Base-by-base conservation (phyloP, 352 stramenopile species). In the Pythium periplocum region DNA sequence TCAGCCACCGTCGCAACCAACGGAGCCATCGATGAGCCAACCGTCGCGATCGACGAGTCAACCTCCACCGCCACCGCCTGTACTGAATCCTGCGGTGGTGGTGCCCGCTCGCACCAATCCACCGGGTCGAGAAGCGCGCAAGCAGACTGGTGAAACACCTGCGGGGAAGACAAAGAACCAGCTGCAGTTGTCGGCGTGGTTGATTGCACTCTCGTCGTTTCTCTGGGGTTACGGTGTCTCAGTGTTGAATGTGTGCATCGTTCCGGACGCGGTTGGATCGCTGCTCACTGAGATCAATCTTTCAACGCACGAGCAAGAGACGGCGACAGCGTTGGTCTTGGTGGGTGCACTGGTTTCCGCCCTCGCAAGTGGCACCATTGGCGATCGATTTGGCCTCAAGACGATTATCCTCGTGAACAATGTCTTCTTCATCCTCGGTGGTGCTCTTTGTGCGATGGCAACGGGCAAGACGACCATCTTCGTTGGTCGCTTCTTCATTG, bases 181-280 rank as follows among this genome's bases (percentile, higher is more conserved):
- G n/a, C 61, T 90, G 12, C 62, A 71, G 31, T 61, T 89, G 5
- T 61, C 81, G 3, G 78, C 81, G 11, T 73, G 64, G 61, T 53
- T 93, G 36, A 68, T 93, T 44, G 71, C 79, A 38, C 65, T 93
- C 41, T 89, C 79, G 6, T 90, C 79, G 36, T 90, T 93, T 47
- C 73, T 93, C 49, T 93, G 82, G 77, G 82, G 82, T 31, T 90
- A 88, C 48, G 69, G 73, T 34, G 64, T 75, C 33, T 61, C 73
- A 4, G 82, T 87, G 35, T 67, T 93, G 7, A 93, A 93, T 49
- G 77, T 93, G 4, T 93, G 82, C 49, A 86, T 93, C 53, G 73
- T 90, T 0, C 75, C 78, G 0, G 68, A 93, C 36, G 82, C 79
- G 8, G 46, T 84, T 2, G 82, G 82, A 0, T 93, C 82, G 42